phyloP scores from a whole-genome alignment of 257 asterid species.

The Lavandula angustifolia region DNA sequence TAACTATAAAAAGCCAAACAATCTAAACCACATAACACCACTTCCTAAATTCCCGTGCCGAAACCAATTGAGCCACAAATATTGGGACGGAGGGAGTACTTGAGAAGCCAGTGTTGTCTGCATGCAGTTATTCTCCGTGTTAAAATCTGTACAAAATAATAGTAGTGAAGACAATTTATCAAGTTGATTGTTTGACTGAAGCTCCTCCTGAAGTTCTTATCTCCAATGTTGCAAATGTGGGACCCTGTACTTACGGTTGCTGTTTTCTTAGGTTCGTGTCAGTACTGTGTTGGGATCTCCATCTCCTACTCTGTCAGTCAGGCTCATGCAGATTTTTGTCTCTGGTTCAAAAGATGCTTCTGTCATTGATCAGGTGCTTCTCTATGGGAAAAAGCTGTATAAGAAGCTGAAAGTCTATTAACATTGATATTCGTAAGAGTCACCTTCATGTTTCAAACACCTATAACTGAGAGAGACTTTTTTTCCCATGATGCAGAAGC shows the following conservation, averaged over 20 bases:
- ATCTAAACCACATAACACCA: too few species aligned
- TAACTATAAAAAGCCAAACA: too few species aligned
- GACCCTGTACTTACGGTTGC: slow-evolving; percentile 21
- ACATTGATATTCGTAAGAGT: slow-evolving; percentile 5
- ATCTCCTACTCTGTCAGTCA: slow-evolving; percentile 75
- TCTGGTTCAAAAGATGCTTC: slow-evolving; percentile 89
- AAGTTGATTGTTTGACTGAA: too few species aligned
- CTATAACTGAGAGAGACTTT: slow-evolving; percentile 23
- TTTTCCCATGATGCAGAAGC: slow-evolving; percentile 60
- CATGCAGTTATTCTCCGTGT: slow-evolving; percentile 6
- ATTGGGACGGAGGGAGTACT: too few species aligned
- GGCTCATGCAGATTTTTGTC: slow-evolving; percentile 76
- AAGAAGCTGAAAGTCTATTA: slow-evolving; percentile 7
- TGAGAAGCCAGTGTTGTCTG: slow-evolving; percentile 22
- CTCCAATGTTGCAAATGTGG: slow-evolving; percentile 13
- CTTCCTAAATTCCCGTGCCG: too few species aligned
- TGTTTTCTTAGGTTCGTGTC: slow-evolving; percentile 63
- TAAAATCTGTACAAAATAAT: too few species aligned
- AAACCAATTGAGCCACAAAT: too few species aligned
- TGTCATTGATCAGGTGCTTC: slow-evolving; percentile 70
- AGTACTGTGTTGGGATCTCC: slow-evolving; percentile 82
- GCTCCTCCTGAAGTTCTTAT: too few species aligned
- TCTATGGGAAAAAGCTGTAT: slow-evolving; percentile 29
- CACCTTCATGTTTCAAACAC: slow-evolving; percentile 4
- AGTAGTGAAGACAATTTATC: too few species aligned